These are phyloP conservation scores for Coniophora puteana DNA, from an alignment of 1,284 basidiomycete genomes.

Conservation along the genomic window DNA sequence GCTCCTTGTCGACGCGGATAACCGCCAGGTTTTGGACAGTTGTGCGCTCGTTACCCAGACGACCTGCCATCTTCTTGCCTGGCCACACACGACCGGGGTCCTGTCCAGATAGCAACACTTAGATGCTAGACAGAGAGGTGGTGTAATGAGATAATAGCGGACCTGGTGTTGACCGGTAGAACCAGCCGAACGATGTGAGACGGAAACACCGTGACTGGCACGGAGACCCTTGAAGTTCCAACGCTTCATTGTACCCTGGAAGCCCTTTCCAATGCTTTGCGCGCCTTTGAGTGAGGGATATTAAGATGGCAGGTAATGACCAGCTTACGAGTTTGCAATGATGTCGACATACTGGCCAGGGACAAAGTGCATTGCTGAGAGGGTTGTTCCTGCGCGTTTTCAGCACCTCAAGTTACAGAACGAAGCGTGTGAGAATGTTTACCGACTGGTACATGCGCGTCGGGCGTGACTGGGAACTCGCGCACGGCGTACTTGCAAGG, in stretches of 20 bases:
- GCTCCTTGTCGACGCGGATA: constrained; percentile 80
- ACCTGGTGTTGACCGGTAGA: constrained; percentile 96
- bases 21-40: constrained; percentile 91
- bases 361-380: constrained; percentile 95
- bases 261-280: constrained; percentile 91
- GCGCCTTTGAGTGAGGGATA: constrained; percentile 1
- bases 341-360: constrained; percentile 98
- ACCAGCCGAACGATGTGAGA: constrained; percentile 91
- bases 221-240: constrained; percentile 92
- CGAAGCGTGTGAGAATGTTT: constrained; percentile 23
- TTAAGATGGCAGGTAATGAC: constrained; percentile 9
- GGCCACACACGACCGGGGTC: constrained; percentile 94
- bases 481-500: constrained; percentile 84
- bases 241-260: constrained; percentile 96
- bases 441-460: constrained; percentile 91
- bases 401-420: neutral
- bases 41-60: constrained; percentile 81
- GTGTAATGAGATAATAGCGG: constrained; percentile 23
- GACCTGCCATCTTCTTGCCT: constrained; percentile 98
- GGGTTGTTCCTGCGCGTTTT: constrained; percentile 63
- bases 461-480: constrained; percentile 87
- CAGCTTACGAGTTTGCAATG: constrained; percentile 82
- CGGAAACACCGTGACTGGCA: constrained; percentile 95
- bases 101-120: constrained; percentile 37
- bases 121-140: constrained; percentile 9